These are phyloP conservation scores for Inga laurina DNA, from an alignment of 306 rosid species.

Conservation along the genomic window DNA sequence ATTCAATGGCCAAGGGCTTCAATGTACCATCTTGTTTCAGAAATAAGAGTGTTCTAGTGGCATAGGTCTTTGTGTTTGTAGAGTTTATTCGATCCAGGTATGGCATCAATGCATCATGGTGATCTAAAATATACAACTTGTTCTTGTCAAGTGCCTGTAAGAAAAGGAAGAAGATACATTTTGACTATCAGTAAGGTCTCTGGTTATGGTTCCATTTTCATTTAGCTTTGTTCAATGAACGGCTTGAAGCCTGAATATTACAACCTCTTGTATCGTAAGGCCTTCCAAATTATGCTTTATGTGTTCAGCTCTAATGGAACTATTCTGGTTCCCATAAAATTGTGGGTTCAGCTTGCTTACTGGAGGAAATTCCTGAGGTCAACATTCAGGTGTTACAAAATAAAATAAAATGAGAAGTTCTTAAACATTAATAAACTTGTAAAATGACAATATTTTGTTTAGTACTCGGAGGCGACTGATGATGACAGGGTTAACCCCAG, in stretches of 20 bases:
- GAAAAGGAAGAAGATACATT: background rate
- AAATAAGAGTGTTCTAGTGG: constrained; percentile 74
- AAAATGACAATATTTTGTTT: background rate
- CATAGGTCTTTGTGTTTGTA: constrained; percentile 78
- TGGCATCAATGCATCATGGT: constrained; percentile 84
- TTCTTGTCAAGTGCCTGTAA: constrained; percentile 66
- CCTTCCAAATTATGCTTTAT: constrained; percentile 59
- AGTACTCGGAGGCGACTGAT: constrained; percentile 62
- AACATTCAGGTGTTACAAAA: constrained; percentile 16
- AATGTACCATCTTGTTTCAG: constrained; percentile 79
- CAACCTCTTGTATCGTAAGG: constrained; percentile 70
- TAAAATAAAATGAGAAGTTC: constrained; percentile 4
- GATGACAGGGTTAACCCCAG: constrained; percentile 93
- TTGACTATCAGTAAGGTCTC: background rate
- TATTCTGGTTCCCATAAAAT: constrained; percentile 72
- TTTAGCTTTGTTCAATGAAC: background rate
- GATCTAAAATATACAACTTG: constrained; percentile 75
- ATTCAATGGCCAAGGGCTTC: constrained; percentile 86
- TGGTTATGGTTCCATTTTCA: background rate
- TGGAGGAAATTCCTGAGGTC: constrained; percentile 81
- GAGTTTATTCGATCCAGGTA: constrained; percentile 79
- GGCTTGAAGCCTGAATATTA: constrained; percentile 27
- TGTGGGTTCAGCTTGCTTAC: constrained; percentile 65
- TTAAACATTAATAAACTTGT: background rate
- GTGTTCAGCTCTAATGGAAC: constrained; percentile 64